These are phyloP conservation scores for Adenanthera pavonina DNA, from an alignment of 306 rosid species.

Conservation along the genomic window DNA sequence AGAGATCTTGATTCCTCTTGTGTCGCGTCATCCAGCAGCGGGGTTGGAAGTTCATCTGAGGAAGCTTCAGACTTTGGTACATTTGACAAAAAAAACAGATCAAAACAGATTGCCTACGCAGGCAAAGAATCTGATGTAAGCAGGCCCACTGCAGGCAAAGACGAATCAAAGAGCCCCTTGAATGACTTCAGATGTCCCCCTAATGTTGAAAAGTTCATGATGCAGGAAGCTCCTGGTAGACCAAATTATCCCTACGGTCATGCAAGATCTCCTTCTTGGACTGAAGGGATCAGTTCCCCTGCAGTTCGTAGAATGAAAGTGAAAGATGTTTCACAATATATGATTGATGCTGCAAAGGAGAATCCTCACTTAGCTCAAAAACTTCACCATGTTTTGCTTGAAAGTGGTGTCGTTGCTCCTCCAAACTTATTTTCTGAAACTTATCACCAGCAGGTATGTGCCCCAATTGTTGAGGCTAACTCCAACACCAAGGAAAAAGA, in stretches of 20 bases:
- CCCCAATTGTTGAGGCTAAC: constrained; percentile 51
- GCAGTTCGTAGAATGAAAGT: constrained; percentile 87
- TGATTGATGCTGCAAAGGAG: constrained; percentile 98
- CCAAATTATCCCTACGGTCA: constrained; percentile 66
- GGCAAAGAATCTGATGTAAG: constrained; percentile 62
- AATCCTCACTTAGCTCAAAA: constrained; percentile 95
- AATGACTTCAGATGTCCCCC: constrained; percentile 44
- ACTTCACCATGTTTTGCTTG: constrained; percentile 89
- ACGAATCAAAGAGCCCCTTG: constrained; percentile 49
- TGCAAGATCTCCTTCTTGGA: constrained; percentile 97
- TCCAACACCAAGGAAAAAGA: constrained; percentile 53
- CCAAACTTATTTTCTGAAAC: constrained; percentile 84
- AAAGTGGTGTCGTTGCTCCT: constrained; percentile 98
- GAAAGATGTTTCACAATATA: constrained; percentile 93
- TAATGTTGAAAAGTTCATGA: constrained; percentile 51
- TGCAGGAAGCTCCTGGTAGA: constrained; percentile 56
- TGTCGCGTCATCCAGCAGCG: constrained; percentile 78
- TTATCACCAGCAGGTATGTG: constrained; percentile 64
- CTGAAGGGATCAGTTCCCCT: constrained; percentile 96
- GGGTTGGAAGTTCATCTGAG: constrained; percentile 80
- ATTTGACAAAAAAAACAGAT: constrained; percentile 59
- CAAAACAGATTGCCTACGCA: constrained; percentile 47
- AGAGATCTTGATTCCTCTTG: constrained; percentile 86
- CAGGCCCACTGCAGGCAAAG: constrained; percentile 45
- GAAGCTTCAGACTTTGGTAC: constrained; percentile 64